These are phyloP conservation scores for Talaromyces nanjingensis DNA, from an alignment of 495 filamentous ascomycete species.

Conservation along the genomic window DNA sequence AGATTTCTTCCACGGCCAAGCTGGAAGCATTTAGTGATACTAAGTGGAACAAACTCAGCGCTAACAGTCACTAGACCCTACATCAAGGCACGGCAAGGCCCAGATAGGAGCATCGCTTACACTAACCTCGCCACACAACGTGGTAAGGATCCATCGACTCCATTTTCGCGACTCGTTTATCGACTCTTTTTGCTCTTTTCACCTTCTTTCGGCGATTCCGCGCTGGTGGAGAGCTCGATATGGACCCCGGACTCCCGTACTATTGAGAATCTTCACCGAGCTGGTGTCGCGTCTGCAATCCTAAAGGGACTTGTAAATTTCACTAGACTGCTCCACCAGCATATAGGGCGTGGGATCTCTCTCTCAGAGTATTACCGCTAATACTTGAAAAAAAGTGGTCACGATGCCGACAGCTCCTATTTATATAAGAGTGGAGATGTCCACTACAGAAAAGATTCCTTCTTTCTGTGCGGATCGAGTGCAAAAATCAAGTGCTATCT, in stretches of 20 bases:
- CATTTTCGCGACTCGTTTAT: neutral
- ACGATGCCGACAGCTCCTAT: neutral
- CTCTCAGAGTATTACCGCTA: neutral
- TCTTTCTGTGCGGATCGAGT: neutral
- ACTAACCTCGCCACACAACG: neutral
- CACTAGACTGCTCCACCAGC: neutral
- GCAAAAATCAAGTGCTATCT: neutral
- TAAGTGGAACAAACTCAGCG: neutral
- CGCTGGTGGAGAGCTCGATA: too few species aligned
- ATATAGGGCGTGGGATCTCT: neutral
- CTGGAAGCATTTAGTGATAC: neutral
- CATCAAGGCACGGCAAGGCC: neutral
- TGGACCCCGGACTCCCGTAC: neutral
- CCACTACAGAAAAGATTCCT: neutral
- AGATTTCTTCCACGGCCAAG: neutral
- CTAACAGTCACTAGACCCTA: neutral
- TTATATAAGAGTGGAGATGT: neutral
- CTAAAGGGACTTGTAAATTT: neutral
- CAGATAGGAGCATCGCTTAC: neutral
- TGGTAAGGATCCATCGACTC: neutral
- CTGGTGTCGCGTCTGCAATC: neutral
- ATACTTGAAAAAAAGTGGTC: neutral
- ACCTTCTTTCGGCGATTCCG: too few species aligned
- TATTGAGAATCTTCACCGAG: neutral
- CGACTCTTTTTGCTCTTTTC: too few species aligned